These are phyloP conservation scores for Lasiodiplodia sp. DNA, from an alignment of 2,329 filamentous ascomycete genomes.

Conservation along the genomic window DNA sequence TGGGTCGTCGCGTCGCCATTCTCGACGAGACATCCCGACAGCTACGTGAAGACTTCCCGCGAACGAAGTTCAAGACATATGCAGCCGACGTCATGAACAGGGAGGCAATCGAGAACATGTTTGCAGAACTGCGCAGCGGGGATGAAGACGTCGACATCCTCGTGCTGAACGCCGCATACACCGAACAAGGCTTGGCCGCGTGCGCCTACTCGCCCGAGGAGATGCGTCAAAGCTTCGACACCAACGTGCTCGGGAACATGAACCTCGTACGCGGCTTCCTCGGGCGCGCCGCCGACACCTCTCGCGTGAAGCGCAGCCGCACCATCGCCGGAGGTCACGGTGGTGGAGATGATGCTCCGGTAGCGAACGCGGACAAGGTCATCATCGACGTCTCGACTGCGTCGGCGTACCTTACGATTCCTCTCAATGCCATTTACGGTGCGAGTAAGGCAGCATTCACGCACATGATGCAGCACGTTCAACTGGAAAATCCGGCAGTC, in stretches of 20 bases:
- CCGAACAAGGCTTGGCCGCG: constrained; percentile 4
- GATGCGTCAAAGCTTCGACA: constrained; percentile 30
- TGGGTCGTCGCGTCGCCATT: too few relatives aligned
- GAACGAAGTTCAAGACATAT: too few relatives aligned
- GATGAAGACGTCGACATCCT: constrained; percentile 31
- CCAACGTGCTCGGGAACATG: constrained; percentile 32
- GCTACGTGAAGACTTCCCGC: too few relatives aligned
- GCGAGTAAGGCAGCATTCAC: constrained; percentile 30
- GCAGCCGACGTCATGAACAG: too few relatives aligned
- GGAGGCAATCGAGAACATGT: too few relatives aligned
- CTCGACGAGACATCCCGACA: too few relatives aligned
- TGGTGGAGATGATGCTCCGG: background rate
- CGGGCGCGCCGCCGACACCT: background rate
- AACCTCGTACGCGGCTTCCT: constrained; percentile 33
- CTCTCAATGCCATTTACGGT: constrained; percentile 28
- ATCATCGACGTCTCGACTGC: constrained; percentile 21
- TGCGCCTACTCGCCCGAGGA: constrained; percentile 22
- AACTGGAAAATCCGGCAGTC: constrained; percentile 10
- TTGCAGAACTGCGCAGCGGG: background rate
- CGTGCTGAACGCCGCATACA: constrained; percentile 31
- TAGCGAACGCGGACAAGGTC: background rate
- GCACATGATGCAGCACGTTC: constrained; percentile 28
- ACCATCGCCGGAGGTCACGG: background rate
- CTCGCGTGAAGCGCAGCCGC: background rate
- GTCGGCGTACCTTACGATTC: constrained; percentile 13